Conservation (phyloP, 176 grass and related monocot species). For the Avena insularis region DNA sequence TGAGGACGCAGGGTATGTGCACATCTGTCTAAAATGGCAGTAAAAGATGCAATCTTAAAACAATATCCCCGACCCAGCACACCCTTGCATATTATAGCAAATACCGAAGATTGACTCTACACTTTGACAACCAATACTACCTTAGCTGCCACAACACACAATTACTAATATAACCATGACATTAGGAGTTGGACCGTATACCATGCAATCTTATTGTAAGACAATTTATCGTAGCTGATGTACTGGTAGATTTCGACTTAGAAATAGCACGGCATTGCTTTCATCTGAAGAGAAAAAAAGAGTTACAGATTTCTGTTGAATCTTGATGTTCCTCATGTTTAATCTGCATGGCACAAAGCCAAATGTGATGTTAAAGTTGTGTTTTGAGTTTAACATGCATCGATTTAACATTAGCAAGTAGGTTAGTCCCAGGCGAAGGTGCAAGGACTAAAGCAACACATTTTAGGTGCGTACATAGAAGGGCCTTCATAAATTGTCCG, state of each 20-base stretch:
- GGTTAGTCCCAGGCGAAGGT: neutral
- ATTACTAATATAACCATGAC: constrained; percentile 9
- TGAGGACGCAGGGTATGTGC: constrained; percentile 5
- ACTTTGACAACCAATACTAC: neutral
- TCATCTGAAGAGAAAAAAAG: neutral
- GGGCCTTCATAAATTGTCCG: neutral
- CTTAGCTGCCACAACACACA: neutral
- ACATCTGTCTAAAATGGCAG: neutral
- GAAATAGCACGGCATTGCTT: neutral
- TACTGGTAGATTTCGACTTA: constrained; percentile 1
- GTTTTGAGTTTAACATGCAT: constrained; percentile 1
- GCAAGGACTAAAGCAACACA: neutral
- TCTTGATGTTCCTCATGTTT: neutral
- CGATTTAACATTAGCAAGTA: constrained; percentile 30
- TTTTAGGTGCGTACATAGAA: constrained; percentile 7
- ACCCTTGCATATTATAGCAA: neutral
- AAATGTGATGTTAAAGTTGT: neutral
- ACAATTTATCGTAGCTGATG: constrained; percentile 8
- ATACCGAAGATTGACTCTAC: neutral
- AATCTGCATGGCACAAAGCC: neutral
- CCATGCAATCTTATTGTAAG: neutral
- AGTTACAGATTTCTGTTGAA: neutral
- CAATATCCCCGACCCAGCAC: neutral
- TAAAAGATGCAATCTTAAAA: constrained; percentile 2
- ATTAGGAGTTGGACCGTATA: neutral